phyloP scores from a whole-genome alignment of 495 filamentous ascomycete species.

The Penicillium maclennaniae region DNA sequence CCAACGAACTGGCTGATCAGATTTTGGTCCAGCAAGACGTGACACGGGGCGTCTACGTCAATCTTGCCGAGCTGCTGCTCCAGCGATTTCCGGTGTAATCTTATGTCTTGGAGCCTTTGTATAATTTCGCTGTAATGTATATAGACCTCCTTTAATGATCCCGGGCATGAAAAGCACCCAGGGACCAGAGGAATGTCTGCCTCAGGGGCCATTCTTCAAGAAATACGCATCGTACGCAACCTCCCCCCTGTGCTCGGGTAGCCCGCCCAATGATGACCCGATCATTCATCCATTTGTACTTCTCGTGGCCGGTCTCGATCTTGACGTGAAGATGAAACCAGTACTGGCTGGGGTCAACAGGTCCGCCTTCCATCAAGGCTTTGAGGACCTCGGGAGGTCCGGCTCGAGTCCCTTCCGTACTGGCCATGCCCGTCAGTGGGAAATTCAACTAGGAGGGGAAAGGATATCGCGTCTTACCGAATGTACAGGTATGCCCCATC shows the following conservation, averaged over 20 bases:
- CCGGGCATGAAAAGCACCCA: not conserved
- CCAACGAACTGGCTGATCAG: constrained; percentile 32
- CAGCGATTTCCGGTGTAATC: constrained; percentile 21
- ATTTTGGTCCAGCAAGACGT: constrained; percentile 31
- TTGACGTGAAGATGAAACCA: constrained; percentile 34
- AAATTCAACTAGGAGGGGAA: not conserved
- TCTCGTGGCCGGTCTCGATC: constrained; percentile 31
- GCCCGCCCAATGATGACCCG: constrained; percentile 30
- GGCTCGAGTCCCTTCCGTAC: constrained; percentile 28
- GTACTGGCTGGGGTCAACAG: constrained; percentile 26
- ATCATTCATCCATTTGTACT: constrained; percentile 34
- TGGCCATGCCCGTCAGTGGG: not conserved
- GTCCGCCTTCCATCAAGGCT: constrained; percentile 28
- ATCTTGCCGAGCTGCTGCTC: constrained; percentile 34
- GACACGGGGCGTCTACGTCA: constrained; percentile 24
- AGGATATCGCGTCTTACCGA: constrained; percentile 8
- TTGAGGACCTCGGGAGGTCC: constrained; percentile 27
- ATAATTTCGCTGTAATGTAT: constrained; percentile 22
- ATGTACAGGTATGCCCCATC: constrained; percentile 30
- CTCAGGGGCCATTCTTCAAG: constrained; percentile 20
- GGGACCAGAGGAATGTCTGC: not conserved
- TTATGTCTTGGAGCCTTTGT: constrained; percentile 6
- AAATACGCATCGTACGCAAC: constrained; percentile 33
- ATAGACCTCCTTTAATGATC: constrained; percentile 7
- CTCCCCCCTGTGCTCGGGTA: constrained; percentile 24